phyloP scores from a whole-genome alignment of 2,329 filamentous ascomycete genomes.

The Fusarium albosuccineum region DNA sequence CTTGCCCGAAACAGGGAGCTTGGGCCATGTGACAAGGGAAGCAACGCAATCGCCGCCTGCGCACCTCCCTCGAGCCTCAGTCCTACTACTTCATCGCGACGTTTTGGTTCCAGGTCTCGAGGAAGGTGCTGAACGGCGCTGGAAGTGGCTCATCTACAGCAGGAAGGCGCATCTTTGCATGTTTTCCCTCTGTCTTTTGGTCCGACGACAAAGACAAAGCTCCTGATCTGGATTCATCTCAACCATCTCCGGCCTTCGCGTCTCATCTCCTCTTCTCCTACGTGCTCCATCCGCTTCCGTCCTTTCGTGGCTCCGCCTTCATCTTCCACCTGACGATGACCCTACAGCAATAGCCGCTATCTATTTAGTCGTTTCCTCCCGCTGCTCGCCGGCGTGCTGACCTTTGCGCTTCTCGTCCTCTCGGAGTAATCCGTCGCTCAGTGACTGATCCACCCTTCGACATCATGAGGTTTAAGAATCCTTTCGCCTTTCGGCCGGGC shows the following conservation, averaged over 20 bases:
- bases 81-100: constrained; percentile 30
- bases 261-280: constrained; percentile 32
- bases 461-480: constrained; percentile 58
- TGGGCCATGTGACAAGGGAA: constrained; percentile 44
- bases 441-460: constrained; percentile 11
- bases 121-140: constrained; percentile 10
- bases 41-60: constrained; percentile 18
- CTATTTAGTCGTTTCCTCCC: constrained; percentile 5
- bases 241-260: constrained; percentile 29
- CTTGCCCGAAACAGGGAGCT: constrained; percentile 35
- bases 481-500: constrained; percentile 81
- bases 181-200: constrained; percentile 21
- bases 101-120: constrained; percentile 4
- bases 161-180: constrained; percentile 27
- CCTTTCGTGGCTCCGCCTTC: constrained; percentile 21
- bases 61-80: constrained; percentile 24
- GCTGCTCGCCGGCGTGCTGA: constrained; percentile 13
- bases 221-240: constrained; percentile 26
- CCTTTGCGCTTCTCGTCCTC: constrained; percentile 15
- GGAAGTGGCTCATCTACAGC: neutral
- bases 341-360: constrained; percentile 24
- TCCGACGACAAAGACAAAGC: constrained; percentile 25
- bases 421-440: constrained; percentile 11
- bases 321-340: constrained; percentile 22
- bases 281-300: constrained; percentile 24